Evolutionary conservation across 2,329 filamentous ascomycete genomes (phyloP), one percentile per base, ranked within the genome.

Genomic region (Colletotrichum sp.): DNA sequence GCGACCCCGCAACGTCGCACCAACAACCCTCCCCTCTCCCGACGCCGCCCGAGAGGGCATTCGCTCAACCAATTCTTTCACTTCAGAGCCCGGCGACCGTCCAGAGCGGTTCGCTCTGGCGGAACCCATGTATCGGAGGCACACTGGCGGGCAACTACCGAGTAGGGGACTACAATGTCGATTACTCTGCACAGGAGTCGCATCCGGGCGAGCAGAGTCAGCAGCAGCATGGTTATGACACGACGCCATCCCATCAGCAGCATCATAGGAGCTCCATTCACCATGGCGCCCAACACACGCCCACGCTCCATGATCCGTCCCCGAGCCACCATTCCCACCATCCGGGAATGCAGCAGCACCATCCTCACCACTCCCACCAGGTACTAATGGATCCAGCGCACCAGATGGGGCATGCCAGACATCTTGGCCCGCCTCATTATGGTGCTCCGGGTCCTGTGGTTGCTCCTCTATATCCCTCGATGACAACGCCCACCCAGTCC

Each of bases 91-190:
- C 90, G 88, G 91, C 90, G 90, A 89, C 90, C 92, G 92, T 92
- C 92, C 91, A 92, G 92, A 91, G 93, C 92, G 92, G 88, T 87
- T 90, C 90, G 92, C 92, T 94, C 93, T 94, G 92, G 93, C 92
- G 92, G 92, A 90, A 92, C 91, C 92, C 90, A 94, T 94, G 92
- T 86, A 90, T 91, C 87, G 90, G 89, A 89, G 91, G 88, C 90
- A 94, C 91, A 88, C 91, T 94, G 91, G 92, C 92, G 90, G 90
- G 91, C 90, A 92, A 93, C 86, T 95, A 95, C 89, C 91, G 92
- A 90, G 89, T 92, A 87, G 90, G 89, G 85, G 91, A 93, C 88
- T 94, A 94, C 89, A 91, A 93, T 91, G 92, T 94, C 90, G 92
- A 94, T 85, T 95, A 94, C 88, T 90, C 92, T 87, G 88, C 92